A percentile compares a stretch with the other conserved stretches of the same genome.
phyloP scores from a whole-genome alignment of 768 basidiomycete species.

The Amanita polypyramis region DNA sequence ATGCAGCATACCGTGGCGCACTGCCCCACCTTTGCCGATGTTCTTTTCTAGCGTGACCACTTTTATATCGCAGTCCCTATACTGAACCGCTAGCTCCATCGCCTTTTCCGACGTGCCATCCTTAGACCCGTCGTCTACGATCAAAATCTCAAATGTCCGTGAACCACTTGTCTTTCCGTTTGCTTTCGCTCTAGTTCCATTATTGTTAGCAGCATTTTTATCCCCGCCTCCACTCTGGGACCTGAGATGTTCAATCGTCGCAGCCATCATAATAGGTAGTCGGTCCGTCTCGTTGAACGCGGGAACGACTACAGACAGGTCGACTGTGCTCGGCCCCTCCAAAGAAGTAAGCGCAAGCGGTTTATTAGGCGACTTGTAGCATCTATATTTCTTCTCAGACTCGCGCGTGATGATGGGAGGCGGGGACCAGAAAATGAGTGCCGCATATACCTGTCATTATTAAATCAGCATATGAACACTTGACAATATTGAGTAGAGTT shows the following conservation, averaged over 20 bases:
- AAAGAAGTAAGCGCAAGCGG: conserved; percentile 47
- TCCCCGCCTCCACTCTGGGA: conserved; percentile 13
- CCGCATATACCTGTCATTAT: conserved; percentile 48
- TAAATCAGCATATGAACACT: conserved; percentile 4
- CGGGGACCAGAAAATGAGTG: conserved; percentile 70
- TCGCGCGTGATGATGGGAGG: conserved; percentile 46
- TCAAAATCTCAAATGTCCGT: conserved; percentile 69
- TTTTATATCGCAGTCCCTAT: conserved; percentile 53
- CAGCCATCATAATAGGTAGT: conserved; percentile 74
- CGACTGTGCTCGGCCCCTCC: conserved; percentile 46
- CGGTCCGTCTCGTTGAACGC: conserved; percentile 88
- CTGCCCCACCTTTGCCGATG: conserved; percentile 88
- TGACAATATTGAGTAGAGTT: conserved; percentile 18
- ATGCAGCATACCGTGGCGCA: conserved; percentile 84
- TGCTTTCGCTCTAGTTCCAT: not conserved
- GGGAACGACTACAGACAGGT: conserved; percentile 77
- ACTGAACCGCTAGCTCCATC: conserved; percentile 48
- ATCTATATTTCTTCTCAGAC: conserved; percentile 64
- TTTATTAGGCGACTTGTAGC: conserved; percentile 39
- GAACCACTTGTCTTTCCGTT: not conserved
- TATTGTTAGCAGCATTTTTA: not conserved
- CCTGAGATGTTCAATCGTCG: conserved; percentile 57
- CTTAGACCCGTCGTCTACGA: conserved; percentile 84
- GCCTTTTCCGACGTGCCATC: conserved; percentile 66
- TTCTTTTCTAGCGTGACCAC: conserved; percentile 74